Evolutionary conservation across 805 yeast species (phyloP), one percentile per base, ranked within the genome.

Genomic region (Geotrichum ghanense): DNA sequence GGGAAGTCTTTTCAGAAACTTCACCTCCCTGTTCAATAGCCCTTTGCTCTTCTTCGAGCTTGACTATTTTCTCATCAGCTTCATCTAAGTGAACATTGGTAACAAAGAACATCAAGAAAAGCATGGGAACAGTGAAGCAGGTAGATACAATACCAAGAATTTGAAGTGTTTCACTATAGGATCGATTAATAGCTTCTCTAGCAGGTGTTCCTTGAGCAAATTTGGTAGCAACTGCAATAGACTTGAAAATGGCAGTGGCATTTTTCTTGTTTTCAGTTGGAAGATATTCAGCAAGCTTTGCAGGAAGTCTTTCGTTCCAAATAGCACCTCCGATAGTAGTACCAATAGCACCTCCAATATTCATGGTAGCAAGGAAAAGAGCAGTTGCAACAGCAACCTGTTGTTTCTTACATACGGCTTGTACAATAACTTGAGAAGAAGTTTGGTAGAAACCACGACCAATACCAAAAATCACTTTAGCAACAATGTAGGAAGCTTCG

Each of bases 361-460:
- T 69, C 56, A 74, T 75, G 21, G 71, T 58, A 9, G 81, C 67
- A 51, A 70, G 64, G 59, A 70, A 70, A 40, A 76, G 57, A 1
- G 82, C 69, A 35, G 74, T 67, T 17, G 72, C 69, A 42, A 72
- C 68, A 14, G 82, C 80, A 75, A 76, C 73, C 58, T 71, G 66
- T 55, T 76, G 76, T 59, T 75, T 83, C 52, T 65, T 70, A 42
- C 73, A 70, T 46, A 74, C 67, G 1, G 82, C 66, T 56, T 72
- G 72, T 50, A 74, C 71, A 39, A 81, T 72, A 12, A 74, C 74
- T 53, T 74, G 77, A 16, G 73, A 68, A 12, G 74, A 64, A 53
- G 76, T 76, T 17, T 78, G 74, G 63, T 77, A 74, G 56, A 76
- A 74, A 26, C 82, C 81, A 43, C 81, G 79, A 56, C 81, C 83